Base-by-base conservation (phyloP, 768 basidiomycete species). In the Hortiboletus flavorubellus region DNA sequence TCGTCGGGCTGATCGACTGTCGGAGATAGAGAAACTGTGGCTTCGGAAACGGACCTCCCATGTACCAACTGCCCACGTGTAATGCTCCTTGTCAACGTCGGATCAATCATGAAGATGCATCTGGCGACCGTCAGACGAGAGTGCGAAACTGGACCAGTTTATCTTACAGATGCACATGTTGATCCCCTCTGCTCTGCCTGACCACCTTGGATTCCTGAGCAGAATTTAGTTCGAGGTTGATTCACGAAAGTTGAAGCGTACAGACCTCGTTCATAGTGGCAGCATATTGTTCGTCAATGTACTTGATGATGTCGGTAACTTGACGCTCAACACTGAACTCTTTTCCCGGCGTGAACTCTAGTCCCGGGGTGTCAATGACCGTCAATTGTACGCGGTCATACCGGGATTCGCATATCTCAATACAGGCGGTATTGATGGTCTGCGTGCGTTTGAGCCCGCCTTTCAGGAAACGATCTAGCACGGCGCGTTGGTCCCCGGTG, bases 51-150 rank as follows among this genome's bases (percentile, higher is more conserved):
- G 41, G 81, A 78, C 65, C 79, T 82, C 35, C 71, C 68, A 9
- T 83, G 83, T 15, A 78, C 64, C 5, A 79, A 76, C 51, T 75
- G 73, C 2, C 76, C 76, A 49, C 78, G 79, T 54, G 84, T 78
- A 40, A 80, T 76, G 49, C 78, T 70, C 34, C 74, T 71, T 5
- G 82, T 79, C 76, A 82, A 77, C 62, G 92, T 80, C 12, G 91
- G 91, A 64, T 93, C 89, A 64, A 92, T 79, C 81, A 92, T 80
- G 71, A 93, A 93, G 56, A 93, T 89, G 67, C 87, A 91, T 44
- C 90, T 91, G 55, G 50, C 26, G 51, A 47, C 23, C 53, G 59
- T 68, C 55, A 64, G 63, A 49, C 49, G 39, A 43, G 23, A 26
- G n/a, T 42, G 29, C 37, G 39, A 40, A 48, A 18, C 34, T 5